Evolutionary conservation across 495 filamentous ascomycete genomes (phyloP).

Genomic region (Penicillium pulvis): DNA sequence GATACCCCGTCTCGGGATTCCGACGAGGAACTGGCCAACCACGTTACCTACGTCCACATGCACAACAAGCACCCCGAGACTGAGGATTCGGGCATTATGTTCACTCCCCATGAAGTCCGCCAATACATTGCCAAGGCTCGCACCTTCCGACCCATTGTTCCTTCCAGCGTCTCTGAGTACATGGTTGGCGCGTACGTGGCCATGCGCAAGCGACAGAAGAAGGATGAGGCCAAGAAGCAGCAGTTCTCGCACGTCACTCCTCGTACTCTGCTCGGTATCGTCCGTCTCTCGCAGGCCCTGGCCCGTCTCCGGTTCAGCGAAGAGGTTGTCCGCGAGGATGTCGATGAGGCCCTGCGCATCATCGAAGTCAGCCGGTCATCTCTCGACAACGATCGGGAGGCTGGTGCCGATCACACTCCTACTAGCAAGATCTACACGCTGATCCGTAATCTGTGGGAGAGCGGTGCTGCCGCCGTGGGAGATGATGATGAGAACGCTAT

Average conservation of each 20-base stretch:
- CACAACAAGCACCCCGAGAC: slow-evolving; percentile 89
- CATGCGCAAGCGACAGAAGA: slow-evolving; percentile 84
- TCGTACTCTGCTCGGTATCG: slow-evolving; percentile 87
- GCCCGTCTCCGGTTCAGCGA: slow-evolving; percentile 87
- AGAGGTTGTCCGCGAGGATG: slow-evolving; percentile 84
- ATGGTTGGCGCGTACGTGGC: slow-evolving; percentile 94
- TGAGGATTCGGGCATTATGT: slow-evolving; percentile 65
- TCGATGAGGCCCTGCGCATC: slow-evolving; percentile 90
- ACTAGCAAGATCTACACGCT: slow-evolving; percentile 93
- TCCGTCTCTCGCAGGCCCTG: slow-evolving; percentile 94
- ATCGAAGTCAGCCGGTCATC: slow-evolving; percentile 90
- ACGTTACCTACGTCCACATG: slow-evolving; percentile 98
- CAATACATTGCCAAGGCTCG: slow-evolving; percentile 94
- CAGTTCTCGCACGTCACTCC: slow-evolving; percentile 92
- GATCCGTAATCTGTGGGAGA: slow-evolving; percentile 79
- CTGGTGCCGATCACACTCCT: slow-evolving; percentile 70
- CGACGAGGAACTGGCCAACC: slow-evolving; percentile 91
- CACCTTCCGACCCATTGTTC: slow-evolving; percentile 81
- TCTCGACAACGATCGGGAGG: slow-evolving; percentile 65
- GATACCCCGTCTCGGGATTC: slow-evolving; percentile 86
- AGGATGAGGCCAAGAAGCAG: slow-evolving; percentile 82
- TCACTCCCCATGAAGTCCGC: slow-evolving; percentile 87
- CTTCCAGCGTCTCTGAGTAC: slow-evolving; percentile 85
- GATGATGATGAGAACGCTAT: slow-evolving; percentile 75
- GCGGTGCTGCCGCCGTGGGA: slow-evolving; percentile 73